Percentiles rank a stretch among this genome's conserved stretches.
These are phyloP conservation scores for Lactifluus rugatus DNA, from an alignment of 768 basidiomycete genomes.

Conservation along the genomic window DNA sequence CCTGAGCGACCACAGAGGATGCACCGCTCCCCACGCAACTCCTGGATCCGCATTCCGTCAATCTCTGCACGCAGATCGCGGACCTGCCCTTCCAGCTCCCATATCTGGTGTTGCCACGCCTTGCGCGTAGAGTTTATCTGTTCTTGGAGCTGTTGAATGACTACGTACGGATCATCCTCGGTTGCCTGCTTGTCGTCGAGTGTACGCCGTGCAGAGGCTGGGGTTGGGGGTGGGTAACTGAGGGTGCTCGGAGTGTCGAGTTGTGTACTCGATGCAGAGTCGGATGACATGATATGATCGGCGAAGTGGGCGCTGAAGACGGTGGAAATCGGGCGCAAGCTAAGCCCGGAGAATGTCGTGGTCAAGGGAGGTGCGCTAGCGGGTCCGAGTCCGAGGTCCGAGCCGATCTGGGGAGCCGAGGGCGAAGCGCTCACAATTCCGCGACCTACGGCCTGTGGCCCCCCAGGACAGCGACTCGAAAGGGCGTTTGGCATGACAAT, in stretches of 20 bases:
- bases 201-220: conserved; percentile 25
- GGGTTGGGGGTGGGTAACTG: conserved; percentile 27
- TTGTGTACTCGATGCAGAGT: conserved; percentile 33
- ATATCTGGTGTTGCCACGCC: conserved; percentile 63
- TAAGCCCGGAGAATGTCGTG: conserved; percentile 54
- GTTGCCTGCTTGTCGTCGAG: conserved; percentile 27
- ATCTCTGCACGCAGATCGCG: conserved; percentile 62
- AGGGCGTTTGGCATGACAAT: conserved; percentile 1
- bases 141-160: conserved; percentile 49
- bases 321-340: conserved; percentile 65
- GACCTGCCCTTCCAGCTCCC: conserved; percentile 68
- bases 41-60: conserved; percentile 40
- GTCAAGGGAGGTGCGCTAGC: conserved; percentile 56
- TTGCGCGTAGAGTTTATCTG: conserved; percentile 48
- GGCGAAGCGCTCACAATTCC: not conserved
- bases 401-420: conserved; percentile 14
- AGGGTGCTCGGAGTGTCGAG: conserved; percentile 43
- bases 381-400: conserved; percentile 24
- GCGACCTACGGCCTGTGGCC: not conserved
- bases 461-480: not conserved
- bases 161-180: conserved; percentile 34
- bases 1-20: conserved; percentile 49
- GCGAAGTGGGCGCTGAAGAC: conserved; percentile 65
- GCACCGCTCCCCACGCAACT: conserved; percentile 39
- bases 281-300: conserved; percentile 29